Evolutionary conservation across 2,329 filamentous ascomycete genomes (phyloP).

Genomic region (Ustilaginoidea virens): DNA sequence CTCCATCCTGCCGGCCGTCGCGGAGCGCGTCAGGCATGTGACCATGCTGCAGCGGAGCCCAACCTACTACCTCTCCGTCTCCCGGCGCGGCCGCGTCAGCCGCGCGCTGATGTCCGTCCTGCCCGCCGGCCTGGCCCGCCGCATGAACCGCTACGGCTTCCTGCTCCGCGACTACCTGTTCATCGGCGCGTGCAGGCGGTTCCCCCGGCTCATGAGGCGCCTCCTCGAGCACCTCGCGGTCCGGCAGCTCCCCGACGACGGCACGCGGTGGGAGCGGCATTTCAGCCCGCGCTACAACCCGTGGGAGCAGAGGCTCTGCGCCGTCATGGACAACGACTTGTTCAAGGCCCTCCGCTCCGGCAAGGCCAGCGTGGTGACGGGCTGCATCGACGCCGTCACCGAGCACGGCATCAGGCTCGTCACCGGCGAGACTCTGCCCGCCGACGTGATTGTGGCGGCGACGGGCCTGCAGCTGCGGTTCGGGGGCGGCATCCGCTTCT

Average conservation of each 20-base stretch:
- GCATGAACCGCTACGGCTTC: slow-evolving; percentile 24
- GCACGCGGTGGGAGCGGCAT: slow-evolving; percentile 33
- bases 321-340: slow-evolving; percentile 32
- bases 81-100: slow-evolving; percentile 24
- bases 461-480: slow-evolving; percentile 14
- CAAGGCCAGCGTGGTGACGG: slow-evolving; percentile 27
- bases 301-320: slow-evolving; percentile 55
- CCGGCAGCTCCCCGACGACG: too few relatives aligned
- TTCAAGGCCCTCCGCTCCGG: slow-evolving; percentile 23
- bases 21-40: slow-evolving; percentile 39
- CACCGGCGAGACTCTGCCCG: slow-evolving; percentile 26
- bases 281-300: slow-evolving; percentile 41
- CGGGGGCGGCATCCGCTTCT: slow-evolving; percentile 33
- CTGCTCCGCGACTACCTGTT: slow-evolving; percentile 37
- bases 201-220: slow-evolving; percentile 25
- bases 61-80: slow-evolving; percentile 40
- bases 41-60: slow-evolving; percentile 59
- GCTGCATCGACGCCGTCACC: slow-evolving; percentile 28
- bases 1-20: slow-evolving; percentile 46
- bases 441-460: slow-evolving; percentile 50
- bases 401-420: slow-evolving; percentile 26
- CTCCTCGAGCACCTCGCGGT: slow-evolving; percentile 33
- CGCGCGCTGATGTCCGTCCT: slow-evolving; percentile 19
- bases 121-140: slow-evolving; percentile 26
- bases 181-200: slow-evolving; percentile 21